phyloP scores from a whole-genome alignment of 345 rosid species.

The Eucalyptus tenuipes region DNA sequence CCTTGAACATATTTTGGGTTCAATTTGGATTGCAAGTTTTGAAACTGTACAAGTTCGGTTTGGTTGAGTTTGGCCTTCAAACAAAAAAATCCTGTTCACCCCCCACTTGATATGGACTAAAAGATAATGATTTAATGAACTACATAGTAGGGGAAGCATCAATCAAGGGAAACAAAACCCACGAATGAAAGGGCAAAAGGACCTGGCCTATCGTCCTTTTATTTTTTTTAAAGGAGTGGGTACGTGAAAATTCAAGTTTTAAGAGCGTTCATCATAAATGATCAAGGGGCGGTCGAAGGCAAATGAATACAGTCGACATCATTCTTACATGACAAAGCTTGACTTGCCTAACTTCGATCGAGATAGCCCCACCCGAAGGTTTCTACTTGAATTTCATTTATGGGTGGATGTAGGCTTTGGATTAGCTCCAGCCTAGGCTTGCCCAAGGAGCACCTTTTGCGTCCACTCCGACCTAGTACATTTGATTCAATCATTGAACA shows the following conservation, averaged over 20 bases:
- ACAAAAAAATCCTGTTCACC: neutral
- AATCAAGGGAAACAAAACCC: neutral
- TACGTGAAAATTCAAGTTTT: neutral
- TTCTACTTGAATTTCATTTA: neutral
- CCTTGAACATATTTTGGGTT: neutral
- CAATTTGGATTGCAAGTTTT: neutral
- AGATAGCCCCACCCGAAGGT: neutral
- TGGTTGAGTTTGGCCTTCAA: neutral
- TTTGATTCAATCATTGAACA: neutral
- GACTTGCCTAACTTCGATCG: neutral
- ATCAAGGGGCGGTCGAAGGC: neutral
- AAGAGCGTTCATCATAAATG: neutral
- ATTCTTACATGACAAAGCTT: neutral
- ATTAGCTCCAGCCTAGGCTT: neutral
- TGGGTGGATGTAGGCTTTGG: neutral
- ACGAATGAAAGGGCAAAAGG: neutral
- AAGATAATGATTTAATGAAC: neutral
- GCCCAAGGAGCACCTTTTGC: accelerated
- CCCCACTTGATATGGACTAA: neutral
- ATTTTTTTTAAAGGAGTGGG: neutral
- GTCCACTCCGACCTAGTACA: neutral
- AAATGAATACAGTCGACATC: neutral
- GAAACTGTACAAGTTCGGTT: neutral
- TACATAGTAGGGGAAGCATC: neutral
- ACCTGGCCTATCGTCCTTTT: neutral